A percentile compares a stretch with the other conserved stretches of the same genome.
phyloP scores from a whole-genome alignment of 78 protist species.

The Dictyostelium capitatum region DNA sequence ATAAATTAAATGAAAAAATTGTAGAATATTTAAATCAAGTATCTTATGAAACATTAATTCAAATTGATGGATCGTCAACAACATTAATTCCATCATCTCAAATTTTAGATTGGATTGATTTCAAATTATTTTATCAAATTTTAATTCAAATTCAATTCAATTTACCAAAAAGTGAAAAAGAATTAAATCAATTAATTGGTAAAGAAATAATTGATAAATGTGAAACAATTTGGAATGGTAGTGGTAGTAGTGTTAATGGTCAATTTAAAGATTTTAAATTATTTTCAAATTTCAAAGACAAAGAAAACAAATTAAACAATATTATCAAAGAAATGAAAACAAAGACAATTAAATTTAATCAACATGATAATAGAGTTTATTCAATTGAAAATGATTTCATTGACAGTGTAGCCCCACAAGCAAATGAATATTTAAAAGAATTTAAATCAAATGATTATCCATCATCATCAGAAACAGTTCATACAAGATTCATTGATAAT shows the following conservation, averaged over 20 bases:
- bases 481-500: constrained; percentile 23
- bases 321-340: not conserved
- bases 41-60: not conserved
- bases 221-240: not conserved
- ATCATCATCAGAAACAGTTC: not conserved
- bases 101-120: constrained; percentile 24
- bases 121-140: constrained; percentile 21
- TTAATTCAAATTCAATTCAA: not conserved
- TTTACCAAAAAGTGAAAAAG: not conserved
- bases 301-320: not conserved
- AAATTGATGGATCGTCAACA: not conserved
- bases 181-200: not conserved
- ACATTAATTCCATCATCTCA: not conserved
- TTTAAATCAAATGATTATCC: not conserved
- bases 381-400: constrained; percentile 5
- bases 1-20: not conserved
- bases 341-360: not conserved
- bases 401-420: not conserved
- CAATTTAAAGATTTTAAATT: not conserved
- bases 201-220: not conserved
- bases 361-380: not conserved
- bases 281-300: not conserved
- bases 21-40: not conserved
- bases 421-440: not conserved
- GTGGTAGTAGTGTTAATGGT: not conserved